Conservation (phyloP, 108 stramenopile species). For the Seminavis robusta region DNA sequence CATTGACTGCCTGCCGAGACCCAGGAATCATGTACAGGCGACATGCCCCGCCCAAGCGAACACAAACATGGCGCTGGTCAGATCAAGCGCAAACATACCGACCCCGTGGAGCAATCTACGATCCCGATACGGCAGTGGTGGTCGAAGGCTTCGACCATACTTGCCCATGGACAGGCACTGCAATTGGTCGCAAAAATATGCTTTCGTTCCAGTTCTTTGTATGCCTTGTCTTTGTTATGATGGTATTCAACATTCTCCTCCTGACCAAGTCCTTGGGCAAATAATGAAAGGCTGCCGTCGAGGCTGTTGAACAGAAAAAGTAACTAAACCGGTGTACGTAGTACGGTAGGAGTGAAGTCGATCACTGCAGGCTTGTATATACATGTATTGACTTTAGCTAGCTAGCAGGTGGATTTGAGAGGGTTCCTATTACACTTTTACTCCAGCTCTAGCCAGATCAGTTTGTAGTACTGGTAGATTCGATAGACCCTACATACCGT, state of each 20-base stretch:
- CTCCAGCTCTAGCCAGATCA: too few relatives aligned
- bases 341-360: too few relatives aligned
- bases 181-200: conserved; percentile 82
- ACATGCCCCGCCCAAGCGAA: conserved; percentile 14
- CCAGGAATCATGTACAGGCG: conserved; percentile 57
- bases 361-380: too few relatives aligned
- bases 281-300: too few relatives aligned
- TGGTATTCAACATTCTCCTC: conserved; percentile 53
- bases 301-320: too few relatives aligned
- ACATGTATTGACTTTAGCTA: too few relatives aligned
- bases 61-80: conserved; percentile 65
- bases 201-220: conserved; percentile 69
- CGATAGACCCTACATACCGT: too few relatives aligned
- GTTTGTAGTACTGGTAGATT: too few relatives aligned
- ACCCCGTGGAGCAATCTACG: conserved; percentile 73
- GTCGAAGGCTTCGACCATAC: conserved; percentile 91
- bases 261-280: too few relatives aligned
- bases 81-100: conserved; percentile 83
- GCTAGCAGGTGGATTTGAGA: too few relatives aligned
- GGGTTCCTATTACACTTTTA: too few relatives aligned
- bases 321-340: too few relatives aligned
- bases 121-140: conserved; percentile 80
- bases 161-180: conserved; percentile 72
- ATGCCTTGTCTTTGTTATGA: conserved; percentile 50
- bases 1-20: conserved; percentile 49